Evolutionary conservation across 805 yeast genomes (phyloP).

Genomic region (Wickerhamomyces queroliae): DNA sequence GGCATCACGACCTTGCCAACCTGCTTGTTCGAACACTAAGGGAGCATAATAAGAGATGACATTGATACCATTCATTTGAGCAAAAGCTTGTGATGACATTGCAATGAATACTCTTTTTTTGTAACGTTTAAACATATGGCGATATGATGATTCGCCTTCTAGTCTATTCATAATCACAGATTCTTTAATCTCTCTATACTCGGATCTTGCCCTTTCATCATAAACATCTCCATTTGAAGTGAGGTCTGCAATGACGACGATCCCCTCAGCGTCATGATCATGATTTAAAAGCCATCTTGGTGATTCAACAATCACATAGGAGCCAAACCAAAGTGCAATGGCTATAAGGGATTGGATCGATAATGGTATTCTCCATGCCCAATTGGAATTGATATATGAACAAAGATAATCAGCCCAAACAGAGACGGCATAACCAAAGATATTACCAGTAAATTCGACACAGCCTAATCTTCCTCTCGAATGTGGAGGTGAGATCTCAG

Average conservation of each 20-base stretch:
- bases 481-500: conserved; percentile 84
- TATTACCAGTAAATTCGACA: conserved; percentile 83
- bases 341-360: conserved; percentile 76
- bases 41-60: conserved; percentile 93
- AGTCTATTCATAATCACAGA: conserved; percentile 66
- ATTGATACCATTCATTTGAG: conserved; percentile 90
- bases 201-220: conserved; percentile 60
- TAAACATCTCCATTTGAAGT: conserved; percentile 75
- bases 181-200: conserved; percentile 78
- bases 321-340: conserved; percentile 58
- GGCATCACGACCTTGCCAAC: conserved; percentile 87
- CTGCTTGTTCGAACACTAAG: conserved; percentile 89
- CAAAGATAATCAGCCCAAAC: conserved; percentile 86
- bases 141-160: conserved; percentile 74
- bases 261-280: conserved; percentile 76
- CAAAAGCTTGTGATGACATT: conserved; percentile 87
- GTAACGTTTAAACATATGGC: conserved; percentile 72
- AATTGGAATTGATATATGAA: conserved; percentile 52
- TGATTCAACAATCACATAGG: conserved; percentile 75
- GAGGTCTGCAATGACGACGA: conserved; percentile 77
- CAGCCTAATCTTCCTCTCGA: conserved; percentile 83
- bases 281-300: conserved; percentile 88
- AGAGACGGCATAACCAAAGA: conserved; percentile 72
- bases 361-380: conserved; percentile 77
- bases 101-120: conserved; percentile 78